Evolutionary conservation across 1,139 yeast genomes (phyloP), one percentile per base, ranked within the genome.

Genomic region (Hemisphaericaspora subhashii): DNA sequence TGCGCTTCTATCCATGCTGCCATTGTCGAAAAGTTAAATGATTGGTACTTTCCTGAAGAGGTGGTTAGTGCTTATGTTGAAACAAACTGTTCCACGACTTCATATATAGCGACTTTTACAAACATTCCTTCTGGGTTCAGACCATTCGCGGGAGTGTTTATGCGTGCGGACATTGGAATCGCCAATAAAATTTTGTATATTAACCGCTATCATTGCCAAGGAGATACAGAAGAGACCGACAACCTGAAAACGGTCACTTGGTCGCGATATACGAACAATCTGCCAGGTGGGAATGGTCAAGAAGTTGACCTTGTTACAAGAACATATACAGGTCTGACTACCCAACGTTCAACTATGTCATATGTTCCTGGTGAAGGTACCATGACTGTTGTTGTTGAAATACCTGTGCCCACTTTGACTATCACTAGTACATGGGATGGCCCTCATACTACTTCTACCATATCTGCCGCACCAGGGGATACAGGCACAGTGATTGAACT

Each of bases 91-190:
- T 32, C 48, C 12, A 11, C 48, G 1, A 28, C 33, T 6, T 35
- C 42, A 0, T 47, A 44, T 33, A 31, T 36, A 1, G 44, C 58
- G 3, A 35, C 38, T 8, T 64, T 53, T 41, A 14, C 30, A 1
- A 54, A 57, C 38, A 39, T 64, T 25, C 67, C 69, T 3, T 59
- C 64, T 3, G 69, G 68, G 2, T 61, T 50, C 43, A 50, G 67
- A 29, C 64, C 65, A 11, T 64, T 51, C 41, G 41, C 64, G 29
- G 62, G 53, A 41, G 48, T 47, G 3, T 40, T 55, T 11, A 38
- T 40, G 14, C 9, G 39, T 3, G 32, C 42, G 13, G 26, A 38
- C 7, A 34, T 37, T 8, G 35, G 17, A 10, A 31, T 35, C 3
- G 13, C 12, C n/a, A 3, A 4, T 5, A 6, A 14, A 4, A 7